Conservation (phyloP, 176 grass and related monocot genomes). For the Bolboschoenus planiculmis region DNA sequence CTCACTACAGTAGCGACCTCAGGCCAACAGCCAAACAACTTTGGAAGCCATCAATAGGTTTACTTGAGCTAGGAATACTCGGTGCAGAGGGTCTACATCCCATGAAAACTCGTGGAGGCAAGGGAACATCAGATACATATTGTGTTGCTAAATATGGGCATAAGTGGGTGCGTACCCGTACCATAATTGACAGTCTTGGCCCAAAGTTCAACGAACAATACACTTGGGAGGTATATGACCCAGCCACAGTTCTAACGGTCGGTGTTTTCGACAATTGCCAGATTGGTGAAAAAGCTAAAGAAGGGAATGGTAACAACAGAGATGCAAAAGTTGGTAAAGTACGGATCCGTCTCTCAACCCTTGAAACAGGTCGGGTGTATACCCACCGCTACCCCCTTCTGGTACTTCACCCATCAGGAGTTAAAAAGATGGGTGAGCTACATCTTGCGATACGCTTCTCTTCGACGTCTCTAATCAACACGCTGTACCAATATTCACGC, state of each 20-base stretch:
- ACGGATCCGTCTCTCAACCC: slow-evolving; percentile 85
- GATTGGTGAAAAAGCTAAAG: slow-evolving; percentile 49
- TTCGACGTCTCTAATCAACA: slow-evolving; percentile 77
- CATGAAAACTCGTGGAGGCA: slow-evolving; percentile 90
- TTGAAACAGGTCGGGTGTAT: slow-evolving; percentile 92
- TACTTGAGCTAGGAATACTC: slow-evolving; percentile 90
- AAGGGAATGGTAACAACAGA: slow-evolving; percentile 49
- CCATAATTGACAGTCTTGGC: slow-evolving; percentile 64
- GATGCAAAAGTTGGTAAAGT: slow-evolving; percentile 89
- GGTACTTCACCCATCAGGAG: slow-evolving; percentile 83
- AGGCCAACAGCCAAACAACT: slow-evolving; percentile 95
- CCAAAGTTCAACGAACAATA: slow-evolving; percentile 96
- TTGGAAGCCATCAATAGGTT: slow-evolving; percentile 88
- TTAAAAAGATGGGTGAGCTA: slow-evolving; percentile 97
- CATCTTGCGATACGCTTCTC: slow-evolving; percentile 94
- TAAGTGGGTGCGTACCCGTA: slow-evolving; percentile 88
- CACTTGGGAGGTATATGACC: slow-evolving; percentile 98
- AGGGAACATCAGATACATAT: slow-evolving; percentile 88
- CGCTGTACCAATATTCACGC: slow-evolving; percentile 69
- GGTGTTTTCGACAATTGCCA: slow-evolving; percentile 96
- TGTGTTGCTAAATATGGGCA: slow-evolving; percentile 98
- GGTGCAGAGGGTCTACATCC: slow-evolving; percentile 76
- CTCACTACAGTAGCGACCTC: slow-evolving; percentile 91
- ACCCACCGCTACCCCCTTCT: slow-evolving; percentile 85
- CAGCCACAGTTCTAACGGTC: slow-evolving; percentile 73